Evolutionary conservation across 306 rosid genomes (phyloP), one percentile per base, ranked within the genome.

Genomic region (Hippophae tibetana): DNA sequence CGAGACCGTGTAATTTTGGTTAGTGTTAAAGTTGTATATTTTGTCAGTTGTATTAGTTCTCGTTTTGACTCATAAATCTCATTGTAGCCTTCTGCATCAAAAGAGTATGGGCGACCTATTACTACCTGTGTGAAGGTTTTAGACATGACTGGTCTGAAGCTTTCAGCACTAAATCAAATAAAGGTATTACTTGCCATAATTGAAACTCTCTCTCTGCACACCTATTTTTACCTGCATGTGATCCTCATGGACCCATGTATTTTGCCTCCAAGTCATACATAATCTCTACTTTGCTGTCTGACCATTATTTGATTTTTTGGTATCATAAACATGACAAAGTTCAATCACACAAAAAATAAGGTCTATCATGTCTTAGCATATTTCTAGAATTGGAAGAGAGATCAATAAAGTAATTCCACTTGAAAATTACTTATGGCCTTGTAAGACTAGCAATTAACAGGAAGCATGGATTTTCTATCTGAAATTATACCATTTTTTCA

Each of bases 61-160:
- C 42, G 26, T 57, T 64, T 76, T 81, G 64, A 79, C 65, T 43
- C 49, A 31, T 58, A 8, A 52, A 40, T 56, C 48, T 55, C 59
- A 59, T 45, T 68, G 81, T 61, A 92, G 98, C 98, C 96, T 71
- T 70, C 86, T 69, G 77, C 89, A 53, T 87, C 98, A n/a, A 85
- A 78, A 82, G 82, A 85, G 79, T 74, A 80, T 58, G 95, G 87
- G 52, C 74, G 66, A 11, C 85, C 90, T 63, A 76, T 92, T 61
- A 88, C 82, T 13, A 92, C 90, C 0, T 81, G 98, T 12, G 76
- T 92, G 62, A 92, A 92, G 71, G 98, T 92, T 63, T 78, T 92
- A 62, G 98, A 92, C 69, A 92, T 92, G 98, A 92, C 95, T 47
- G 96, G 98, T 50, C 77, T 92, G 74, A 92, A 82, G 82, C 73